A percentile compares a stretch with the other conserved stretches of the same genome.
phyloP scores from a whole-genome alignment of 1,284 basidiomycete genomes.

The Sparassis latifolia region DNA sequence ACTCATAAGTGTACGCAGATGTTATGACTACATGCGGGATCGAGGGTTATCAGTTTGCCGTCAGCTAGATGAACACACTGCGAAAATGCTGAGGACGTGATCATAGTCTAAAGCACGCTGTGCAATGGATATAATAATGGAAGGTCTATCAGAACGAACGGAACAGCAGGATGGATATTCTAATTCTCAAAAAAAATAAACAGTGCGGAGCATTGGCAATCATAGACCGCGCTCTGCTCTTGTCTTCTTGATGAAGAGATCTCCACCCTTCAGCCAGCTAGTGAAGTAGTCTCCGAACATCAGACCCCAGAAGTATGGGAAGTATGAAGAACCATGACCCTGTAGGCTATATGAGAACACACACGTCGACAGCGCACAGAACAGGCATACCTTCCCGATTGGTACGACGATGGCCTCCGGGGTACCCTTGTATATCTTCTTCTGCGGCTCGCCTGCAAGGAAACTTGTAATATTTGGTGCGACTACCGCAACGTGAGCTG shows the following conservation, averaged over 20 bases:
- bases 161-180: too few species aligned
- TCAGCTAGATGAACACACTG: too few species aligned
- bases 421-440: conserved; percentile 43
- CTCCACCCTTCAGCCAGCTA: conserved; percentile 20
- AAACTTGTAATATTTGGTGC: conserved; percentile 39
- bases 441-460: conserved; percentile 27
- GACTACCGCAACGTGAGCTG: conserved; percentile 37
- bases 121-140: too few species aligned
- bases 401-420: conserved; percentile 50
- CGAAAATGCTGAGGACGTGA: too few species aligned
- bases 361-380: neutral
- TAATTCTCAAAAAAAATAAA: too few species aligned
- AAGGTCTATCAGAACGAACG: too few species aligned
- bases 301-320: conserved; percentile 42
- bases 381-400: conserved; percentile 45
- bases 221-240: conserved; percentile 9
- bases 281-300: conserved; percentile 23
- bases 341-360: conserved; percentile 15
- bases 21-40: too few species aligned
- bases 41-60: too few species aligned
- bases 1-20: too few species aligned
- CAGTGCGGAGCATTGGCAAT: neutral
- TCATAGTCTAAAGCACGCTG: too few species aligned
- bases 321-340: conserved; percentile 40
- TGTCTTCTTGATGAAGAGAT: conserved; percentile 16